Base-by-base conservation (phyloP, 1,139 yeast genomes). In the Entelexis paramagnoliae region DNA sequence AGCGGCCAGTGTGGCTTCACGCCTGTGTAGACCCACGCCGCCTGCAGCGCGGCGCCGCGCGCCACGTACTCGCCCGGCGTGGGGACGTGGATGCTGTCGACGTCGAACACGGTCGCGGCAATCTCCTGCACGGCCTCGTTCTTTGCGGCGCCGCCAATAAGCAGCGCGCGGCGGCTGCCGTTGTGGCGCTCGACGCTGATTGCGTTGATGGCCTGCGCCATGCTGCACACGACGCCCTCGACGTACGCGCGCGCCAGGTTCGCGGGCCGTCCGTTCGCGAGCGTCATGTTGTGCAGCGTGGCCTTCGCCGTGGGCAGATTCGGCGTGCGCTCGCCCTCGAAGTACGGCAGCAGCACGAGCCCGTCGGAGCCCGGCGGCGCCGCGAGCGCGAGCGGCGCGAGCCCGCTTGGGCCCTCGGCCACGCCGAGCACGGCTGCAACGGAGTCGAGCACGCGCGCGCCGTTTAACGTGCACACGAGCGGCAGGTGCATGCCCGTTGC, bases 271-370 rank as follows among this genome's bases (percentile, higher is more conserved):
- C 51, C 34, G 30, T 57, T 58, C 14, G 48, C 50, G 24, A 59
- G 48, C 7, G 60, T 56, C 52, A 59, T 45, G 40, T 55, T 55
- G 45, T 55, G 55, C 24, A 59, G 44, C n/a, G 59, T 51, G 1
- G 59, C 61, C 13, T 35, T 49, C 13, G 61, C 61, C 10, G 40
- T 36, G 6, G 61, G 61, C 44, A 58, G 48, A 41, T 59, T 59
- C 29, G 61, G 61, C 29, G 61, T 59, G 17, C 61, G 60, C 51
- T 59, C 61, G 9, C 61, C 61, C 39, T 59, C 58, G 47, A 57
- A 59, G 46, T 58, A 59, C 2, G 61, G 61, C 14, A 59, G 44
- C 13, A 59, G 55, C 4, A 56, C 58, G 4, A 59, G 30, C 1
- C 61, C 61, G n/a, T 48, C 52, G 3, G 59, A 22, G 1, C 58